Evolutionary conservation across 2,329 filamentous ascomycete genomes (phyloP).

Genomic region (Claviceps purpurea): DNA sequence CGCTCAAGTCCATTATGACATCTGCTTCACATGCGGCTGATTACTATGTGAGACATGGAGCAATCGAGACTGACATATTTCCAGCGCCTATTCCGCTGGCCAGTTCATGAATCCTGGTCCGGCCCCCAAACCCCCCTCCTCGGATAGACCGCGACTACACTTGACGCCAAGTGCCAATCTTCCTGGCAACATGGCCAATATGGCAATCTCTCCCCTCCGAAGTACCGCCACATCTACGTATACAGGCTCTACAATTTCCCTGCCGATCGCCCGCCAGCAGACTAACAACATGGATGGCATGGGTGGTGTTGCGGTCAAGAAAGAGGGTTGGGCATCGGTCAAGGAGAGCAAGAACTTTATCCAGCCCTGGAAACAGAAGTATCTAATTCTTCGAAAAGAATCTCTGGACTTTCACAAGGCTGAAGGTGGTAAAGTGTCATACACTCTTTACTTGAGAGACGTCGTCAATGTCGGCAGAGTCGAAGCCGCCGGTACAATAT

Average conservation of each 20-base stretch:
- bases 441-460: constrained; percentile 72
- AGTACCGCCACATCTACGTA: constrained; percentile 53
- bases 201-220: constrained; percentile 60
- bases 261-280: constrained; percentile 53
- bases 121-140: constrained; percentile 78
- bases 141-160: constrained; percentile 67
- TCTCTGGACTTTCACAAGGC: constrained; percentile 90
- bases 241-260: constrained; percentile 58
- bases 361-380: constrained; percentile 80
- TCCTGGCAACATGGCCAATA: constrained; percentile 65
- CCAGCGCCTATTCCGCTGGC: constrained; percentile 43
- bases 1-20: not conserved
- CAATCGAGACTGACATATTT: constrained; percentile 4
- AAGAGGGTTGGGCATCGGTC: constrained; percentile 70
- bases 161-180: constrained; percentile 65
- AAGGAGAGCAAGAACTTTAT: constrained; percentile 87
- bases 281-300: constrained; percentile 47
- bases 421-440: constrained; percentile 75
- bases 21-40: not conserved
- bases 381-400: constrained; percentile 81
- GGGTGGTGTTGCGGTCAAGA: constrained; percentile 60
- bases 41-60: not conserved
- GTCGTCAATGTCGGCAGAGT: constrained; percentile 84
- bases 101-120: constrained; percentile 96
- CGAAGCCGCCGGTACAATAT: constrained; percentile 80